Conservation (phyloP, 768 basidiomycete species). For the Scleroderma citrinum region DNA sequence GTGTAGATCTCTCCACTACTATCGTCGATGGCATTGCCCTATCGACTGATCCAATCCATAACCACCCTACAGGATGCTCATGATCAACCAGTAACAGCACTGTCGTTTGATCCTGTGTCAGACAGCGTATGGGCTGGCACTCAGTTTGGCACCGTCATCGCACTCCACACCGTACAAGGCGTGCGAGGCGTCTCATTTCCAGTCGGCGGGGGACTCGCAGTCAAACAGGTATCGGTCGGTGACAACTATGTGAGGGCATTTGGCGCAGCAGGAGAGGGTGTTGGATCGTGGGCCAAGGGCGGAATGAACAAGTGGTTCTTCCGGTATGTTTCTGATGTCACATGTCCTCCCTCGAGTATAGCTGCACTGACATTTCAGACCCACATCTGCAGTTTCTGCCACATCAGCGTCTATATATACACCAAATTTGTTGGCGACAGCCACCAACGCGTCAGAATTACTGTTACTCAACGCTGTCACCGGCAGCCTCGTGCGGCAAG, state of each 20-base stretch:
- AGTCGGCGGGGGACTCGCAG: constrained; percentile 60
- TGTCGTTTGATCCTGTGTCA: constrained; percentile 87
- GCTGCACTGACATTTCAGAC: constrained; percentile 30
- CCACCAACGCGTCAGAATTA: constrained; percentile 56
- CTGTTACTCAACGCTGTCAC: constrained; percentile 69
- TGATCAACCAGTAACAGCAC: constrained; percentile 56
- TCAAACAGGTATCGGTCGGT: constrained; percentile 70
- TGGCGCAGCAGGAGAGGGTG: constrained; percentile 51
- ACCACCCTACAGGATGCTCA: constrained; percentile 2
- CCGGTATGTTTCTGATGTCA: constrained; percentile 40
- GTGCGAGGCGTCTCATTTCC: constrained; percentile 68
- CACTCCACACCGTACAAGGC: constrained; percentile 59
- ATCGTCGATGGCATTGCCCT: constrained; percentile 13
- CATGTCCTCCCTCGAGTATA: constrained; percentile 1
- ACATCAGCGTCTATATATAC: constrained; percentile 45
- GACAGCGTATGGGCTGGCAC: constrained; percentile 87
- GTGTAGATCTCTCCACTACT: no score
- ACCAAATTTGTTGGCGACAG: constrained; percentile 53
- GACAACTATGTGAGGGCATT: constrained; percentile 74
- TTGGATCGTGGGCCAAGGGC: constrained; percentile 81
- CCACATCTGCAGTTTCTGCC: constrained; percentile 27
- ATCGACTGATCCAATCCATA: constrained; percentile 16
- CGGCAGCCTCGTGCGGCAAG: constrained; percentile 56
- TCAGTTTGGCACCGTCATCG: constrained; percentile 61
- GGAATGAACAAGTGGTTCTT: constrained; percentile 81